Evolutionary conservation across 2,329 filamentous ascomycete genomes (phyloP).

Genomic region (Bipolaris gigantea): DNA sequence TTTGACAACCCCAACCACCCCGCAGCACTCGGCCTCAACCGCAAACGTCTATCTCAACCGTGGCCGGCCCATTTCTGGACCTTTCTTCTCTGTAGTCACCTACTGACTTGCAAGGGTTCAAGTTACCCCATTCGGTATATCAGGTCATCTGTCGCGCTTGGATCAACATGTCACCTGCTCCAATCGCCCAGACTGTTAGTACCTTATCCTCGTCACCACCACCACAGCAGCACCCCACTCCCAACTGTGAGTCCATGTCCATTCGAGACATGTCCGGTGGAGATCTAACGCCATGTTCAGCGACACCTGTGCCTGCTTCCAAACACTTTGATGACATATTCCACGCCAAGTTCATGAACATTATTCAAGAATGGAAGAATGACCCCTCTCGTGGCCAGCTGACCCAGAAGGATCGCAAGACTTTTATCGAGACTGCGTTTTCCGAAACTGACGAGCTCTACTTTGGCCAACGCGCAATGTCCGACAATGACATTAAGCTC

Average conservation of each 20-base stretch:
- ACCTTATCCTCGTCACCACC: conserved; percentile 27
- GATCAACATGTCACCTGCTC: conserved; percentile 41
- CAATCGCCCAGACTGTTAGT: conserved; percentile 28
- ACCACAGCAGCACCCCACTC: conserved; percentile 19
- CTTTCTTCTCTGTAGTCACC: background rate
- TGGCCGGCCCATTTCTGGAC: background rate
- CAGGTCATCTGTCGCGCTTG: conserved; percentile 29
- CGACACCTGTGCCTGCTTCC: conserved; percentile 15
- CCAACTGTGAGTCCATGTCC: conserved; percentile 16
- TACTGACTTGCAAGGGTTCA: conserved; percentile 3
- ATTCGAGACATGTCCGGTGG: background rate
- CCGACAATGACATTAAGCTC: conserved; percentile 39
- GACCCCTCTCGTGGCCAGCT: conserved; percentile 32
- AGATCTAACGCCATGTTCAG: conserved; percentile 9
- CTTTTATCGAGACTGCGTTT: conserved; percentile 39
- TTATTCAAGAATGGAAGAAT: conserved; percentile 38
- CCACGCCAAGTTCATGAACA: conserved; percentile 39
- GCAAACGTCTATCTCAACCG: conserved; percentile 23
- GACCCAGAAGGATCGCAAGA: conserved; percentile 39
- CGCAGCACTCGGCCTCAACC: conserved; percentile 18
- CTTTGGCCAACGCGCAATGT: conserved; percentile 33
- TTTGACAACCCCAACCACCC: conserved; percentile 30
- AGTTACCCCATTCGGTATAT: conserved; percentile 24
- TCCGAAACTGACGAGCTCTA: conserved; percentile 33
- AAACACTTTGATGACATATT: conserved; percentile 43